Evolutionary conservation across 2,329 filamentous ascomycete species (phyloP), one percentile per base, ranked within the genome.

Genomic region (Arthrobotrys sinensis): DNA sequence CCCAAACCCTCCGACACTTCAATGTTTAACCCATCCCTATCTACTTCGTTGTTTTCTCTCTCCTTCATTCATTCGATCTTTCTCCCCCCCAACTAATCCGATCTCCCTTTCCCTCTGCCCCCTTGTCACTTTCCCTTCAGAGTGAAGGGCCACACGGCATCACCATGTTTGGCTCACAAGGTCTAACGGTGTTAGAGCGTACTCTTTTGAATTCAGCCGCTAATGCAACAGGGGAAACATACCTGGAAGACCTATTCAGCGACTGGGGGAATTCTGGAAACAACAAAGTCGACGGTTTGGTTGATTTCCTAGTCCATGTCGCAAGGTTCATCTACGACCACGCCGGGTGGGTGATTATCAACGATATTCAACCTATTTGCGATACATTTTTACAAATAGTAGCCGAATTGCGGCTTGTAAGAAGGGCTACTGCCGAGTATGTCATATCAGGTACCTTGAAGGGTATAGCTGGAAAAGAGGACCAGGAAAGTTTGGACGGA

Each of bases 351-450:
- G n/a, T 46, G n/a, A 46, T 46, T 19, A 16, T 16, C 43, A 11
- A 46, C 43, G 43, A 46, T 11, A 16, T 8, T 46, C 14, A 46
- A 19, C 43, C 43, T 46, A 46, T 46, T 19, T 4, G 3, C 43
- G n/a, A 46, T 46, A 46, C 43, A 46, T 46, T 46, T 19, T 19
- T 46, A 46, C 43, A 19, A 46, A 46, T 46, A 16, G 8, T 46
- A 3, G 43, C 12, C 43, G 4, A 16, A 4, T 14, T 1, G n/a
- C 4, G 4, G 43, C n/a, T 46, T 46, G 19, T 46, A n/a, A 19
- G 4, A 19, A 19, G n/a, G 14, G 11, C 3, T 46, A 3, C 12
- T 46, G 43, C 43, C 43, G n/a, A 46, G 8, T 46, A 46, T 46
- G 14, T 46, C 14, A 3, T 46, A 46, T 46, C 43, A 19, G n/a